Conservation (phyloP, 371 early-diverging fungal species). For the Massospora cicadina region DNA sequence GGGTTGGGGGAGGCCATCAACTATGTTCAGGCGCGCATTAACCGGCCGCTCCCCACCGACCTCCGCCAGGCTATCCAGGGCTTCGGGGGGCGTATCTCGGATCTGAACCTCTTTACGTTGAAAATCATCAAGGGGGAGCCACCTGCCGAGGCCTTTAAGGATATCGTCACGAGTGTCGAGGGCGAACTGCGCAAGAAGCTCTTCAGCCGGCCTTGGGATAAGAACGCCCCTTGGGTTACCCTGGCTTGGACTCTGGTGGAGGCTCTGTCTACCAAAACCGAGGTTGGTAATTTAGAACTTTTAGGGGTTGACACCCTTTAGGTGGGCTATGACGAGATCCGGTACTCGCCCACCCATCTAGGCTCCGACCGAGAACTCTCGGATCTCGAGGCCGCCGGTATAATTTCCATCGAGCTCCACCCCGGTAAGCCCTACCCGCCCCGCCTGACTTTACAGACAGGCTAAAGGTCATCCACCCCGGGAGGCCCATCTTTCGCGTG, state of each 20-base stretch:
- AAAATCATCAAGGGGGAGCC: not conserved
- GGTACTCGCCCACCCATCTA: too few relatives aligned
- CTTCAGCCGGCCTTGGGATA: not conserved
- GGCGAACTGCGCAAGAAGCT: not conserved
- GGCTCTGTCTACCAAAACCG: not conserved
- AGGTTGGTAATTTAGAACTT: not conserved
- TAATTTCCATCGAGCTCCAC: not conserved
- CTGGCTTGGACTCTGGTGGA: not conserved
- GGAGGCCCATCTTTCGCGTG: not conserved
- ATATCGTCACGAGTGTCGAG: not conserved
- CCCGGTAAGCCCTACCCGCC: not conserved
- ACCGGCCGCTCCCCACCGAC: not conserved
- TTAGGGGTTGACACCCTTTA: not conserved
- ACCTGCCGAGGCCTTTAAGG: not conserved
- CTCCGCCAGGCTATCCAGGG: not conserved
- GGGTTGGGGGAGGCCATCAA: not conserved
- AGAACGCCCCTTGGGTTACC: not conserved
- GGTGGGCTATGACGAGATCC: constrained; percentile 2
- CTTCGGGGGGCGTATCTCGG: not conserved
- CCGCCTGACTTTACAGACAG: not conserved
- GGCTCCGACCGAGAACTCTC: not conserved
- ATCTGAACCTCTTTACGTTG: not conserved
- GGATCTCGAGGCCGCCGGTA: not conserved
- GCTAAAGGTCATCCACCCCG: not conserved
- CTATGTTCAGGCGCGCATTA: not conserved